These are phyloP conservation scores for Orbilia javanica DNA, from an alignment of 2,329 filamentous ascomycete genomes.

Conservation along the genomic window DNA sequence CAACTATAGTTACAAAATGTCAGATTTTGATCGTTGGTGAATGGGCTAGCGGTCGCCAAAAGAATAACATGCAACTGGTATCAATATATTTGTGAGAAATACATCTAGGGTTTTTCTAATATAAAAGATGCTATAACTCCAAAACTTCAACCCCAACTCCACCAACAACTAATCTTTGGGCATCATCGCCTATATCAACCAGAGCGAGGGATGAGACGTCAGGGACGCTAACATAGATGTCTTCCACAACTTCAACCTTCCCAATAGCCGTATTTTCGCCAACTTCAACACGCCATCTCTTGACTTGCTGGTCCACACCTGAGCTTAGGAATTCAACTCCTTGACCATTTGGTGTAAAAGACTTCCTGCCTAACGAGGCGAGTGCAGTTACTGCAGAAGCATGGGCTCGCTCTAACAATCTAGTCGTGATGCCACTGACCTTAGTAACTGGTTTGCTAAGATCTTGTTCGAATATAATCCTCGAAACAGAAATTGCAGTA, in stretches of 20 bases:
- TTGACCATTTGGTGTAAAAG: neutral
- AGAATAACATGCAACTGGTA: too few species aligned
- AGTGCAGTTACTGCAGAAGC: slow-evolving; percentile 52
- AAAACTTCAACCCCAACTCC: slow-evolving; percentile 52
- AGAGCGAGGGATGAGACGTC: slow-evolving; percentile 42
- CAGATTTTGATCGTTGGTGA: too few species aligned
- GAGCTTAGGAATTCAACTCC: slow-evolving; percentile 39
- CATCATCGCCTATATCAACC: neutral
- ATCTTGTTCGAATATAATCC: neutral
- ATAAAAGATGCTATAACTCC: slow-evolving; percentile 21
- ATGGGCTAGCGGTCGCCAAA: too few species aligned
- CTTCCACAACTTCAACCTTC: slow-evolving; percentile 3
- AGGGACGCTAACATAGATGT: slow-evolving; percentile 48
- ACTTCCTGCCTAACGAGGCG: neutral
- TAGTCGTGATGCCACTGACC: neutral
- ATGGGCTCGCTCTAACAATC: slow-evolving; percentile 35
- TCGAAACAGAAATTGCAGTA: slow-evolving; percentile 73
- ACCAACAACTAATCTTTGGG: slow-evolving; percentile 32
- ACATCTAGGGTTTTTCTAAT: neutral
- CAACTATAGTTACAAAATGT: too few species aligned
- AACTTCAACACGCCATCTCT: slow-evolving; percentile 41
- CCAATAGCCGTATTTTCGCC: neutral
- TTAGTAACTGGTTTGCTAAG: neutral
- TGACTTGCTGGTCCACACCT: slow-evolving; percentile 54
- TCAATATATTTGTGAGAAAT: too few species aligned